Conservation (phyloP, 2,329 filamentous ascomycete species). For the Alternaria rosae region DNA sequence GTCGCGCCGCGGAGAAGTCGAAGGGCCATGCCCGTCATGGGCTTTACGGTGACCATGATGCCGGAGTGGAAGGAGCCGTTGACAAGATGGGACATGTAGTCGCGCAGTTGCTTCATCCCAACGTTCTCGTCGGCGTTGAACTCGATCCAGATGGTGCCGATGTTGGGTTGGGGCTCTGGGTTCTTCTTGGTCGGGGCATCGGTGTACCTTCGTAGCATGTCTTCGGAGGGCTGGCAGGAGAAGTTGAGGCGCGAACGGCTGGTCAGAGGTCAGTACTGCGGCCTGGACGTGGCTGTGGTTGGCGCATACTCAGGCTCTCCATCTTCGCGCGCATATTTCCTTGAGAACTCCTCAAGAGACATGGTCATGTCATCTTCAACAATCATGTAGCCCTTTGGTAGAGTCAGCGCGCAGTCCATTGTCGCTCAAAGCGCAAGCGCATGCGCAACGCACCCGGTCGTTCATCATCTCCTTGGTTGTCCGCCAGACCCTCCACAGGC, state of each 20-base stretch:
- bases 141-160: slow-evolving; percentile 91
- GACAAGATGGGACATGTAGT: slow-evolving; percentile 83
- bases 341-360: slow-evolving; percentile 80
- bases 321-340: slow-evolving; percentile 73
- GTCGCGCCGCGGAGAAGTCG: slow-evolving; percentile 43
- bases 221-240: slow-evolving; percentile 81
- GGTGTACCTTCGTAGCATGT: slow-evolving; percentile 86
- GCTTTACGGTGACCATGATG: slow-evolving; percentile 84
- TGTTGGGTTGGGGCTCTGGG: slow-evolving; percentile 74
- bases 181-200: slow-evolving; percentile 72
- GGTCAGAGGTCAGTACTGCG: slow-evolving; percentile 17
- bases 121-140: slow-evolving; percentile 83
- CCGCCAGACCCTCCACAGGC: slow-evolving; percentile 92
- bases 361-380: slow-evolving; percentile 89
- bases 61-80: slow-evolving; percentile 85
- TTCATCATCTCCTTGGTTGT: slow-evolving; percentile 95
- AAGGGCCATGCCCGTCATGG: slow-evolving; percentile 80
- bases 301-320: slow-evolving; percentile 76
- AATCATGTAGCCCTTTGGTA: slow-evolving; percentile 84
- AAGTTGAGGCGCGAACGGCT: slow-evolving; percentile 88
- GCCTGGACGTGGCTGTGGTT: slow-evolving; percentile 1
- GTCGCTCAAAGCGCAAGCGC: too few relatives aligned
- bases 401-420: slow-evolving; percentile 26
- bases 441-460: slow-evolving; percentile 73
- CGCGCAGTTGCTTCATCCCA: slow-evolving; percentile 90